Evolutionary conservation across 106 monocot genomes (phyloP).

Genomic region (Ottelia alismoides): DNA sequence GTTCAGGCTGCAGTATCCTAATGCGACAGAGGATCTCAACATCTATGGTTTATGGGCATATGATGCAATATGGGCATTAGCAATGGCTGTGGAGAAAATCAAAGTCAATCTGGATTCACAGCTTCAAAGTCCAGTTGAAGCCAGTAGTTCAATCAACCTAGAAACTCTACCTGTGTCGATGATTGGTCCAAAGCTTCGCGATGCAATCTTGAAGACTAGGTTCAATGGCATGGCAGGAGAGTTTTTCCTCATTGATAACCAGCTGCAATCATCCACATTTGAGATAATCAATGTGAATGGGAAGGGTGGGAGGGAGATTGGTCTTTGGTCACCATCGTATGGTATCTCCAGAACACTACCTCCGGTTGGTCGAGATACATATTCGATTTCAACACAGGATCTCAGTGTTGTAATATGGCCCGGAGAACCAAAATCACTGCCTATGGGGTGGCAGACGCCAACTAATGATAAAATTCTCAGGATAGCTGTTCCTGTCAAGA

Average conservation of each 20-base stretch:
- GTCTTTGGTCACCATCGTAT: constrained; percentile 25
- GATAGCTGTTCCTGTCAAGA: constrained; percentile 31
- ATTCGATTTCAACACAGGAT: not conserved
- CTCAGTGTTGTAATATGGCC: constrained; percentile 24
- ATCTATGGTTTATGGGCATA: too few species aligned
- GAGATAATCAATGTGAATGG: constrained; percentile 40
- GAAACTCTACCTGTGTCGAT: too few species aligned
- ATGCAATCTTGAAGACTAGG: constrained; percentile 4
- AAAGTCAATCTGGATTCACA: too few species aligned
- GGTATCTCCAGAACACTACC: constrained; percentile 9
- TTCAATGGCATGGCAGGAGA: constrained; percentile 35
- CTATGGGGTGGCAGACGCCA: constrained; percentile 49
- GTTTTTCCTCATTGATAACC: constrained; percentile 27
- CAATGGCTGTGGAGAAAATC: too few species aligned
- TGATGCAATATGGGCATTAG: too few species aligned
- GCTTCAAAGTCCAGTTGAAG: too few species aligned
- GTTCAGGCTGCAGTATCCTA: too few species aligned
- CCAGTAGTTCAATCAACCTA: too few species aligned
- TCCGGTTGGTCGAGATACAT: not conserved
- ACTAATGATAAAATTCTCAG: constrained; percentile 15
- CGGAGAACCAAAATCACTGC: constrained; percentile 5
- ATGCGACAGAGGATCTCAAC: too few species aligned
- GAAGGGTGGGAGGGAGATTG: constrained; percentile 16
- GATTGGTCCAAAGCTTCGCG: constrained; percentile 14
- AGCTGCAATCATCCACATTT: constrained; percentile 16